Evolutionary conservation across 2,329 filamentous ascomycete species (phyloP).

Genomic region (Aspergillus sp.): DNA sequence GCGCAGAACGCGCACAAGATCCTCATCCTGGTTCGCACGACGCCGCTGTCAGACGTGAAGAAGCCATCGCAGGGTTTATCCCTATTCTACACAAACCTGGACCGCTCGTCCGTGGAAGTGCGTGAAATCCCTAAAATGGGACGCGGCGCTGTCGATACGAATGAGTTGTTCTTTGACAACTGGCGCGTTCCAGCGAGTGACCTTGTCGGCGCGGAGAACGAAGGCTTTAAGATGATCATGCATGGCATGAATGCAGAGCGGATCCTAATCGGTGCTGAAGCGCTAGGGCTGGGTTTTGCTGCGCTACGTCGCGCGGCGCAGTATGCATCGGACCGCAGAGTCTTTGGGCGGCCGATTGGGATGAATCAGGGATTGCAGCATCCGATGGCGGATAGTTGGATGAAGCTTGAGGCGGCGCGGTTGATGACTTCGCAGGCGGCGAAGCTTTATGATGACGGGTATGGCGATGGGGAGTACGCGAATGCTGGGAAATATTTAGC

Average conservation of each 20-base stretch:
- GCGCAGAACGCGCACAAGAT: conserved; percentile 48
- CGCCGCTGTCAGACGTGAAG: conserved; percentile 40
- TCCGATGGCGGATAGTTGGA: conserved; percentile 55
- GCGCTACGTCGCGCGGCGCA: conserved; percentile 43
- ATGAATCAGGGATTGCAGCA: conserved; percentile 58
- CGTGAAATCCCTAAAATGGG: conserved; percentile 50
- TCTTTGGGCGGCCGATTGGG: conserved; percentile 56
- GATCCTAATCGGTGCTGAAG: conserved; percentile 39
- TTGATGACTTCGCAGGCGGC: conserved; percentile 59
- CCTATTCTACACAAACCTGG: conserved; percentile 47
- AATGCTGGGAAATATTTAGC: conserved; percentile 61
- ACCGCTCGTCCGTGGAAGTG: conserved; percentile 37
- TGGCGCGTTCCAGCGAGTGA: conserved; percentile 43
- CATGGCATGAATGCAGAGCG: conserved; percentile 42
- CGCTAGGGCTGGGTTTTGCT: conserved; percentile 47
- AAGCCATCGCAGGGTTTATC: conserved; percentile 46
- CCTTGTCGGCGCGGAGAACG: conserved; percentile 43
- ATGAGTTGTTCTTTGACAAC: conserved; percentile 46
- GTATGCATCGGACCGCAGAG: conserved; percentile 51
- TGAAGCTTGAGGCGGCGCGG: conserved; percentile 59
- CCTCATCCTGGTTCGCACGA: conserved; percentile 44
- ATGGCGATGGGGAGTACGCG: conserved; percentile 54
- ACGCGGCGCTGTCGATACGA: conserved; percentile 46
- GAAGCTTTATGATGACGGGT: conserved; percentile 52
- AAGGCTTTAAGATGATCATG: conserved; percentile 48